Conservation (phyloP, 768 basidiomycete genomes). For the Mycena capillaripes region DNA sequence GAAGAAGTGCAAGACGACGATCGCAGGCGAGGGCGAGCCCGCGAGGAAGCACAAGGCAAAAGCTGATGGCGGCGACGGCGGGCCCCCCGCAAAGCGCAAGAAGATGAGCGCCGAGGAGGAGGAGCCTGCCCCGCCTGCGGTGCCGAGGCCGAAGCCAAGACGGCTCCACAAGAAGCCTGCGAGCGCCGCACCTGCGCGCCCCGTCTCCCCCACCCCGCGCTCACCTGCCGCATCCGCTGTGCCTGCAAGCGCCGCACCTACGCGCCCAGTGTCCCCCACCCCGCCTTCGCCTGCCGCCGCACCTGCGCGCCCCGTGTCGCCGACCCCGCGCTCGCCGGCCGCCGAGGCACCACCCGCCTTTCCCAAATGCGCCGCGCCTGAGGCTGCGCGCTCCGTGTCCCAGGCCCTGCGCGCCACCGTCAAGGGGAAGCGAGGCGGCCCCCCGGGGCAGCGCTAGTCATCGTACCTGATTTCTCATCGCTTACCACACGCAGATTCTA, state of each 20-base stretch:
- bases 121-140: too few species aligned
- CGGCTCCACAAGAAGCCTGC: constrained; percentile 1
- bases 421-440: background rate
- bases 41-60: too few species aligned
- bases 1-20: background rate
- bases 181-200: too few species aligned
- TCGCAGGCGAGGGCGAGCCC: too few species aligned
- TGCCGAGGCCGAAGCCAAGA: constrained; percentile 1
- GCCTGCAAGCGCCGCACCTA: too few species aligned
- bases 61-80: background rate
- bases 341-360: background rate
- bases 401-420: background rate
- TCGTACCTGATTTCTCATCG: too few species aligned
- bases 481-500: background rate
- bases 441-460: background rate
- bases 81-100: background rate
- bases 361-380: too few species aligned
- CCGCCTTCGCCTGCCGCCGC: background rate
- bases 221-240: too few species aligned
- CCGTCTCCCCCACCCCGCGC: too few species aligned
- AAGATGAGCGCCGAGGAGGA: background rate
- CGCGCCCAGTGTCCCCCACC: too few species aligned
- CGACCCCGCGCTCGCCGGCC: background rate
- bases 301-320: background rate
- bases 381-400: background rate